These are phyloP conservation scores for Perilla frutescens DNA, from an alignment of 257 asterid species.

Conservation along the genomic window DNA sequence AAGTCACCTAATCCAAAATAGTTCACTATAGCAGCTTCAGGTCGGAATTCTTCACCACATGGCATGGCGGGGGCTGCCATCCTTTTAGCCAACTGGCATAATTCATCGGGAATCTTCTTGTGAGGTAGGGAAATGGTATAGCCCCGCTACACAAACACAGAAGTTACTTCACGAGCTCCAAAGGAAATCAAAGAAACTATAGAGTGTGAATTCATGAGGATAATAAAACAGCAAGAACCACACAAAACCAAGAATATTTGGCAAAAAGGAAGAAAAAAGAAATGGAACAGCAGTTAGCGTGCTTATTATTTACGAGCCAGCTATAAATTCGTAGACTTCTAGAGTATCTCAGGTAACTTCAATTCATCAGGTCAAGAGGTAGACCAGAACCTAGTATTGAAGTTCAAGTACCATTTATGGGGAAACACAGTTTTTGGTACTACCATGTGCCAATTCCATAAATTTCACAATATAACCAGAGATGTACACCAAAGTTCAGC, in stretches of 20 bases:
- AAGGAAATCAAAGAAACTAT: not conserved
- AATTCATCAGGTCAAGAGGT: conserved; percentile 1
- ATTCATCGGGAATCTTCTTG: conserved; percentile 79
- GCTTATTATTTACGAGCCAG: not conserved
- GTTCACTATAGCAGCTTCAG: conserved; percentile 98
- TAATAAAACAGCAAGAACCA: conserved; percentile 7
- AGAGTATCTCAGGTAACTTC: conserved; percentile 5
- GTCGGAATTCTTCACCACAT: conserved; percentile 66
- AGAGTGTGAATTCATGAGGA: not conserved
- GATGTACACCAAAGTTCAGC: not conserved
- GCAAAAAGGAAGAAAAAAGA: not conserved
- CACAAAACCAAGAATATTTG: not conserved
- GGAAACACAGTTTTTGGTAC: not conserved
- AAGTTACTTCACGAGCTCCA: conserved; percentile 33
- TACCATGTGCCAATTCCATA: not conserved
- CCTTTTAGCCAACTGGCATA: conserved; percentile 68
- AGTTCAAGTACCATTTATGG: not conserved
- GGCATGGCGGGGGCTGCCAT: conserved; percentile 90
- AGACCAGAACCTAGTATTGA: not conserved
- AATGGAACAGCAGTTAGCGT: conserved; percentile 4
- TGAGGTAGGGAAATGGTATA: conserved; percentile 84
- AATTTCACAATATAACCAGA: not conserved
- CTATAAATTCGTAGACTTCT: not conserved
- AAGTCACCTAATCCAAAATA: conserved; percentile 77
- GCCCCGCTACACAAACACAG: conserved; percentile 62